These are phyloP conservation scores for Candida mattraensis DNA, from an alignment of 805 yeast species.

Conservation along the genomic window DNA sequence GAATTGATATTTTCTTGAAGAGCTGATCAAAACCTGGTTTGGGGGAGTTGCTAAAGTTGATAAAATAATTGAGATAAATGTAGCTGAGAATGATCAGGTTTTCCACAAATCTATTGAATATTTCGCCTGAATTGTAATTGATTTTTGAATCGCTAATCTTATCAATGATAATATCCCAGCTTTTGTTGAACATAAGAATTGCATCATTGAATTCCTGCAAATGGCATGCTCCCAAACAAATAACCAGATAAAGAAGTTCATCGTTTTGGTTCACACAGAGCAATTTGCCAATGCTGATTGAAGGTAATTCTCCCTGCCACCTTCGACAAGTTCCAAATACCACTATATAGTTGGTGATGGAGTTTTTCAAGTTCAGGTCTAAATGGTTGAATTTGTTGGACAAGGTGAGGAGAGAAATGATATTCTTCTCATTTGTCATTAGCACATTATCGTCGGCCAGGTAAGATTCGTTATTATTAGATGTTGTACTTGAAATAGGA, in stretches of 20 bases:
- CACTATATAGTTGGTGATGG: constrained; percentile 28
- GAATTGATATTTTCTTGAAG: constrained; percentile 28
- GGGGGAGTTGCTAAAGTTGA: constrained; percentile 26
- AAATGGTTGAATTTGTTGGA: constrained; percentile 32
- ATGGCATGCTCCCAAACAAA: constrained; percentile 46
- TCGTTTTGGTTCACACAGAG: constrained; percentile 33
- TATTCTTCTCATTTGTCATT: constrained; percentile 27
- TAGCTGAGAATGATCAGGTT: constrained; percentile 45
- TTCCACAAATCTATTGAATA: constrained; percentile 40
- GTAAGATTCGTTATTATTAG: constrained; percentile 5
- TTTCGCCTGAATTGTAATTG: constrained; percentile 31
- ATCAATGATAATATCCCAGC: constrained; percentile 41
- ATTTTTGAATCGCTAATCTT: constrained; percentile 29
- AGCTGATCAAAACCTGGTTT: constrained; percentile 11
- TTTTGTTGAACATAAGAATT: constrained; percentile 39
- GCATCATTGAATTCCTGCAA: constrained; percentile 36
- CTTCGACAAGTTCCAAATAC: constrained; percentile 22
- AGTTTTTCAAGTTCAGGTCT: constrained; percentile 20
- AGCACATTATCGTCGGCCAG: constrained; percentile 11
- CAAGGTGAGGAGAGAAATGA: constrained; percentile 34
- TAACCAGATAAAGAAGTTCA: constrained; percentile 42
- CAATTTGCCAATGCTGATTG: constrained; percentile 24
- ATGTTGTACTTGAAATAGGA: constrained; percentile 5
- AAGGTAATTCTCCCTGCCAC: constrained; percentile 21
- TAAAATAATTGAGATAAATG: constrained; percentile 42